Evolutionary conservation across 2,329 filamentous ascomycete genomes (phyloP), one percentile per base, ranked within the genome.

Genomic region (Stagonosporopsis tanaceti): DNA sequence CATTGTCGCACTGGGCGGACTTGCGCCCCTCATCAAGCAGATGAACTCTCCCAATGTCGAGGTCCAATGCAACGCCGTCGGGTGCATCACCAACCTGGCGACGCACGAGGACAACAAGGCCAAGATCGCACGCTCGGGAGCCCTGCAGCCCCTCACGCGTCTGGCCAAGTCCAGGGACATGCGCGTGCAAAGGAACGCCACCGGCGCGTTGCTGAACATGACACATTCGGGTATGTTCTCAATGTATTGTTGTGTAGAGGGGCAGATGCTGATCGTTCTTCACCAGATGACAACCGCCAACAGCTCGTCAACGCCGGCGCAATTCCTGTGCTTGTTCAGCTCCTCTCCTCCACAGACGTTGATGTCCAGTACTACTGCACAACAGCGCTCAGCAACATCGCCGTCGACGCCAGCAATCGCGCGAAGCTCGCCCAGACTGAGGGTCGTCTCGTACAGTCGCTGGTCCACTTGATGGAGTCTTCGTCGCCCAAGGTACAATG

Each of bases 311-410:
- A 96, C 66, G 95, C 95, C 42, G 94, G 94, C 62, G 95, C 95
- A n/a, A 97, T 99, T 64, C 95, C 95, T 5, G 94, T 99, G 8
- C 87, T 99, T 25, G 95, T 99, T 38, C 93, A 97, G 73, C 87
- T 99, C 24, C 88, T 99, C 42, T 93, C 92, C 8, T 98, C 95
- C 25, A 82, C 89, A 57, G 95, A 99, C 72, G 93, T 97, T 65
- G 95, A 99, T 74, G 95, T 99, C 30, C 95, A 99, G 80, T 99
- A 99, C 79, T 99, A 99, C 80, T 99, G 95, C 81, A 99, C 95
- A 17, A 99, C 95, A 4, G 95, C 95, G 12, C 86, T 99, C 57
- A 98, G 94, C 84, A 99, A 99, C 77, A 99, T 99, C 68, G 95
- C 95, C 6, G 95, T 99, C 51, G 95, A 99, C 74, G 85, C 90